Percentiles rank a stretch among this genome's conserved stretches.
Conservation (phyloP, 352 stramenopile species). For the Globisporangium splendens region DNA sequence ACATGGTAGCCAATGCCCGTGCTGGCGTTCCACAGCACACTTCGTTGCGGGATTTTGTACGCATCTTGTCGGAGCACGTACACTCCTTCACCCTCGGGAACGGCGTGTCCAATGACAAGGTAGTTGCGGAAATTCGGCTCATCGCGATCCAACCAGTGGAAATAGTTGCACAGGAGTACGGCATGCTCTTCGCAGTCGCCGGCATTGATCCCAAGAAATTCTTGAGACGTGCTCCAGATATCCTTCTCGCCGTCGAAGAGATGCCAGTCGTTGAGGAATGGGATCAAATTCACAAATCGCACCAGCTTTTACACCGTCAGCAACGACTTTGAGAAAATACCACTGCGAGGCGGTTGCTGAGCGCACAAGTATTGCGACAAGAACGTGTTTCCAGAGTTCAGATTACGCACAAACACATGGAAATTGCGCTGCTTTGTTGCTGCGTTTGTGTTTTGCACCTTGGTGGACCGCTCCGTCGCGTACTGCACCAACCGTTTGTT, state of each 20-base stretch:
- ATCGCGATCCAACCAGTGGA: constrained; percentile 80
- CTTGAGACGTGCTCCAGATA: constrained; percentile 88
- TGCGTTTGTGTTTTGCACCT: constrained; percentile 13
- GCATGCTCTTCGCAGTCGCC: constrained; percentile 91
- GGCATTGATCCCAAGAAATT: constrained; percentile 87
- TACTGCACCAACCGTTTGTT: constrained; percentile 31
- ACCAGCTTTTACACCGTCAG: constrained; percentile 36
- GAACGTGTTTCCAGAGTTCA: constrained; percentile 64
- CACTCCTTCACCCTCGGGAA: constrained; percentile 87
- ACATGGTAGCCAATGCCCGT: constrained; percentile 74
- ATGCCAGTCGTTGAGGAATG: constrained; percentile 90
- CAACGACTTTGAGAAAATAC: constrained; percentile 10
- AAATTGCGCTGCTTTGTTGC: constrained; percentile 39
- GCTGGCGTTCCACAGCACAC: constrained; percentile 88
- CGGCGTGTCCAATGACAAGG: constrained; percentile 79
- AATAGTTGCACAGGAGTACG: constrained; percentile 90
- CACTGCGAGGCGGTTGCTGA: constrained; percentile 48
- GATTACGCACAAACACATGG: constrained; percentile 73
- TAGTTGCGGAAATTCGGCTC: constrained; percentile 46
- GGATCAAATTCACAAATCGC: constrained; percentile 91
- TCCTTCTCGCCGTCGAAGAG: constrained; percentile 76
- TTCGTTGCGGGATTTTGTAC: constrained; percentile 43
- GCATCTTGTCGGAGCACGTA: constrained; percentile 73
- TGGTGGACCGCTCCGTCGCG: constrained; percentile 26
- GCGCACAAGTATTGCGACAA: constrained; percentile 67